Conservation (phyloP, 148 eudicot genomes). For the Rhododendron ovatum region DNA sequence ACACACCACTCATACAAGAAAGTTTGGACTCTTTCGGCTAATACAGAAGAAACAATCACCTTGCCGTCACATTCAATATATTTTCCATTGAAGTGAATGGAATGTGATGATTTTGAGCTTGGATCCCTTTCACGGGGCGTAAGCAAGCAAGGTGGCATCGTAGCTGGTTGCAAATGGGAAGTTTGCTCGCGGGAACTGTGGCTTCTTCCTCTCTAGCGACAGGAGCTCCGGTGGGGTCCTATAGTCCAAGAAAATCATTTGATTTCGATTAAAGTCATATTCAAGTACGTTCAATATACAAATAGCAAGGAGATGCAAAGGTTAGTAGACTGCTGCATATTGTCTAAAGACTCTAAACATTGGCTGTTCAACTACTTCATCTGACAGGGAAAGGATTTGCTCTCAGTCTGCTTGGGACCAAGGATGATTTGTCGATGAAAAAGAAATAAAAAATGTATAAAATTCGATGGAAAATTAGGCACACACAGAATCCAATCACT, state of each 20-base stretch:
- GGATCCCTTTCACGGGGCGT: conserved; percentile 46
- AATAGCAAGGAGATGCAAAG: not conserved
- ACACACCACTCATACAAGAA: not conserved
- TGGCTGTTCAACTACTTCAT: not conserved
- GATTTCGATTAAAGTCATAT: not conserved
- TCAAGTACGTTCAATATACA: not conserved
- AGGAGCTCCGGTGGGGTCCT: conserved; percentile 80
- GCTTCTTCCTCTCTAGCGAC: conserved; percentile 64
- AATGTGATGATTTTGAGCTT: conserved; percentile 22
- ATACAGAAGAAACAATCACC: not conserved
- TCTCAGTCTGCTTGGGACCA: not conserved
- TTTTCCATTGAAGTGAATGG: conserved; percentile 63
- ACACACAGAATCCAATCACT: not conserved
- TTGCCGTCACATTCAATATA: conserved; percentile 48
- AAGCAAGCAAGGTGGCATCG: conserved; percentile 69
- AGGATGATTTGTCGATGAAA: not conserved
- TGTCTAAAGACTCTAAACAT: not conserved
- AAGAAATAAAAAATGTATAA: not conserved
- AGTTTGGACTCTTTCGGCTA: not conserved
- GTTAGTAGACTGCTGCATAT: not conserved
- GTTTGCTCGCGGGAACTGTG: conserved; percentile 43
- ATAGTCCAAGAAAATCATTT: not conserved
- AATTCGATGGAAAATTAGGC: not conserved
- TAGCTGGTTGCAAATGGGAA: conserved; percentile 58
- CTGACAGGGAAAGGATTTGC: not conserved